Evolutionary conservation across 148 eudicot species (phyloP), one percentile per base, ranked within the genome.

Genomic region (Rhododendron molle): DNA sequence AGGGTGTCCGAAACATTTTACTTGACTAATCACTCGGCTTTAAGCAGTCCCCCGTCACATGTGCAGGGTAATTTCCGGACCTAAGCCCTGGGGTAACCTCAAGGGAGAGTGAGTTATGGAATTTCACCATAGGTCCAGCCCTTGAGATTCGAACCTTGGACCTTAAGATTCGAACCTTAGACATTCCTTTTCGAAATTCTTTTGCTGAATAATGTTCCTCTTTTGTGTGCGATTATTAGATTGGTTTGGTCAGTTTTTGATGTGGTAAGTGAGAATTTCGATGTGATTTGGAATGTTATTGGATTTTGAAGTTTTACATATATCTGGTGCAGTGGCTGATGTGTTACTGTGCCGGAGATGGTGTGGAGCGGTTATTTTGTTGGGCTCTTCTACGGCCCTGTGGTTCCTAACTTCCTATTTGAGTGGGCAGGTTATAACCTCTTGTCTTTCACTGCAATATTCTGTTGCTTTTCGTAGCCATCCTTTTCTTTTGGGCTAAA

Each of bases 401-500:
- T 97, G 99, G 99, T 85, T 94, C 77, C n/a, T n/a, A n/a, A n/a
- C n/a, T n/a, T n/a, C n/a, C 84, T 94, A 6, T 97, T 97, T 56
- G 91, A 89, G 80, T 83, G 86, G 67, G 96, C 91, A 46, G 99
- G 96, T 83, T 93, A 94, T 82, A 95, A 91, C 85, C 76, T 92
- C 28, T 80, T 95, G 67, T 89, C 96, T 26, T 95, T 97, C 60
- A 28, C 89, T 11, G 87, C 96, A 2, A 93, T 90, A 93, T 91
- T 79, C 88, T 97, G 38, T 86, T 95, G 87, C 94, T 95, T 36
- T 91, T 93, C 78, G 95, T 94, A 76, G 80, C 84, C 36, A 92
- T 97, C 85, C 93, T 97, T 87, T 97, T 96, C 89, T 90, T 94
- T 81, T 97, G 99, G 99, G 98, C 94, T 30, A 97, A 97, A 92